These are phyloP conservation scores for Allantophomopsis lycopodina DNA, from an alignment of 2,329 filamentous ascomycete genomes.

Conservation along the genomic window DNA sequence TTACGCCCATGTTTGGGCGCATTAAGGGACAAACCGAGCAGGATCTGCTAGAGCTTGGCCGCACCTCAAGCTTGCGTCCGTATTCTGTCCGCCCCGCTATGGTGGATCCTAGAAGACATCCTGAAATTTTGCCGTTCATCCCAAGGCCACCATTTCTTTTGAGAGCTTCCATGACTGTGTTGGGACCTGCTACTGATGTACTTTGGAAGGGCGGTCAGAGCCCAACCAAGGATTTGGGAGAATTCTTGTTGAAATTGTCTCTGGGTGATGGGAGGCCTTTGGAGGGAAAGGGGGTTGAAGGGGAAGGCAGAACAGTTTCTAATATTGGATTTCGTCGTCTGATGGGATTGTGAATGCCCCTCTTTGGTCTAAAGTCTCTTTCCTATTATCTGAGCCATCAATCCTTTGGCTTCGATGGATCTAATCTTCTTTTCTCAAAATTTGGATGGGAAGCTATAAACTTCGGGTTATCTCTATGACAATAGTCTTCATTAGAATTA, in stretches of 20 bases:
- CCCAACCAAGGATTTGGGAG: constrained; percentile 31
- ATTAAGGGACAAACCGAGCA: constrained; percentile 57
- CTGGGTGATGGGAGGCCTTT: constrained; percentile 28
- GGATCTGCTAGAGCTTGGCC: constrained; percentile 36
- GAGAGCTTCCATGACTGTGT: constrained; percentile 4
- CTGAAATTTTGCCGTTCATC: constrained; percentile 23
- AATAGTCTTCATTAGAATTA: too few species aligned
- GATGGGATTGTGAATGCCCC: constrained; percentile 9
- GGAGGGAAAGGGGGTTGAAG: constrained; percentile 21
- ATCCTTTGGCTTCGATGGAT: too few species aligned
- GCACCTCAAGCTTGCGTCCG: constrained; percentile 19
- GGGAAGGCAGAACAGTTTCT: constrained; percentile 19
- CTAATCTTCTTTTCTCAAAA: too few species aligned
- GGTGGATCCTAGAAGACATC: constrained; percentile 35
- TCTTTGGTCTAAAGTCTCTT: too few species aligned
- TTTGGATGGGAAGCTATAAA: too few species aligned
- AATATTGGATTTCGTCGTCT: constrained; percentile 26
- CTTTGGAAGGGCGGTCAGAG: constrained; percentile 21
- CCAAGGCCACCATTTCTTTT: constrained; percentile 14
- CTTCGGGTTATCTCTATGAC: too few species aligned
- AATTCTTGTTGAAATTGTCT: constrained; percentile 32
- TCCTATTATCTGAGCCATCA: too few species aligned
- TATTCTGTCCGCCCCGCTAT: constrained; percentile 43
- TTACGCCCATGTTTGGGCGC: constrained; percentile 42
- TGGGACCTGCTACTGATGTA: constrained; percentile 12